These are phyloP conservation scores for Penicillium hordei DNA, from an alignment of 2,329 filamentous ascomycete species.

Conservation along the genomic window DNA sequence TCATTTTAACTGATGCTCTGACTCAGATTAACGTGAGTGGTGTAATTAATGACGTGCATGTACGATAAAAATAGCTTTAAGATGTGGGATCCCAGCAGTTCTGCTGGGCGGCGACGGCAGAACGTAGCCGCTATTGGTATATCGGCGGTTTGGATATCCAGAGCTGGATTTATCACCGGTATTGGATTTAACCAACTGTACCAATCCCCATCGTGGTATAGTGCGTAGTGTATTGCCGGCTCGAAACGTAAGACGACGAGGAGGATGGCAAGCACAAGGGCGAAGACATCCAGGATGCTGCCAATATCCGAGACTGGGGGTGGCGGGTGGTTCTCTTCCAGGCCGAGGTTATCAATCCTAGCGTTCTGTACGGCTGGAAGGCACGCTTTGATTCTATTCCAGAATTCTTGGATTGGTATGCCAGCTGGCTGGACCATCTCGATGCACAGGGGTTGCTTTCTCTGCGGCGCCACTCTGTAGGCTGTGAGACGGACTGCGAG, in stretches of 20 bases:
- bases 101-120: too few relatives aligned
- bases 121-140: too few relatives aligned
- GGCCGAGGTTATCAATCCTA: background rate
- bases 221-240: background rate
- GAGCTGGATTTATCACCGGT: background rate
- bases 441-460: background rate
- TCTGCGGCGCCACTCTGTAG: background rate
- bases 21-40: too few relatives aligned
- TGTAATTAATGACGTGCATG: too few relatives aligned
- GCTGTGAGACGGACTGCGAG: constrained; percentile 4
- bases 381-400: constrained; percentile 14
- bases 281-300: background rate
- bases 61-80: too few relatives aligned
- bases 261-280: background rate
- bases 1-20: too few relatives aligned
- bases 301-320: background rate
- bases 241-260: background rate
- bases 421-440: constrained; percentile 9
- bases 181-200: background rate
- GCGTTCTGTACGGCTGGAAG: constrained; percentile 9
- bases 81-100: too few relatives aligned
- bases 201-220: background rate
- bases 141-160: background rate
- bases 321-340: constrained; percentile 6
- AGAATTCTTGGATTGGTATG: constrained; percentile 18